phyloP scores from a whole-genome alignment of 1,139 yeast species.

The Kluyveromyces marxianus region DNA sequence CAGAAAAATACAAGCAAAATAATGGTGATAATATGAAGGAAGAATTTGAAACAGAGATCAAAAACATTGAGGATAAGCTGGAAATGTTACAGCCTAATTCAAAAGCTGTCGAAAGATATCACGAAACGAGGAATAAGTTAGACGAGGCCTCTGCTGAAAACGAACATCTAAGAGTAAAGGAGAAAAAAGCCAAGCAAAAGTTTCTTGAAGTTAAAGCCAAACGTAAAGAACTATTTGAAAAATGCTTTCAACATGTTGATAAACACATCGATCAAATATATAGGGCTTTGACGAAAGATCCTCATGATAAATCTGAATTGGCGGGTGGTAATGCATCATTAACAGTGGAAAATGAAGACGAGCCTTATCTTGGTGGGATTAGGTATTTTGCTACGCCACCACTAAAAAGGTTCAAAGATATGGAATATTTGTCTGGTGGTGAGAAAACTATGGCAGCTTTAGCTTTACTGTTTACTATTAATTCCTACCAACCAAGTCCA shows the following conservation, averaged over 20 bases:
- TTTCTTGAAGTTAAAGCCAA: conserved; percentile 55
- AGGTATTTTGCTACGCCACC: conserved; percentile 97
- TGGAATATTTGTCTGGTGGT: conserved; percentile 93
- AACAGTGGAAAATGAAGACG: conserved; percentile 82
- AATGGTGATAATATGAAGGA: conserved; percentile 30
- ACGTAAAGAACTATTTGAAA: conserved; percentile 56
- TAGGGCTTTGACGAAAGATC: conserved; percentile 69
- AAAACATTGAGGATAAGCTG: conserved; percentile 48
- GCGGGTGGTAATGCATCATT: conserved; percentile 91
- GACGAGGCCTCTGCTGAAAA: conserved; percentile 61
- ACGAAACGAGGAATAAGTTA: conserved; percentile 58
- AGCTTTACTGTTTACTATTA: conserved; percentile 85
- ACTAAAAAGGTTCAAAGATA: conserved; percentile 84
- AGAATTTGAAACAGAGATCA: conserved; percentile 40
- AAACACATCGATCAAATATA: conserved; percentile 70
- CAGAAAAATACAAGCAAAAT: conserved; percentile 35
- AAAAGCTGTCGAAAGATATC: conserved; percentile 70
- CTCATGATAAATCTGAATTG: conserved; percentile 48
- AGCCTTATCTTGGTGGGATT: conserved; percentile 76
- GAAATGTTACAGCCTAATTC: conserved; percentile 68
- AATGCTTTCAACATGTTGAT: conserved; percentile 72
- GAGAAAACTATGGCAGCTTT: conserved; percentile 96
- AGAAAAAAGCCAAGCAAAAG: conserved; percentile 45
- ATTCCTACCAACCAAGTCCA: conserved; percentile 88
- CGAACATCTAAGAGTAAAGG: conserved; percentile 52